Conservation (phyloP, 768 basidiomycete genomes). For the Calocybe indica region DNA sequence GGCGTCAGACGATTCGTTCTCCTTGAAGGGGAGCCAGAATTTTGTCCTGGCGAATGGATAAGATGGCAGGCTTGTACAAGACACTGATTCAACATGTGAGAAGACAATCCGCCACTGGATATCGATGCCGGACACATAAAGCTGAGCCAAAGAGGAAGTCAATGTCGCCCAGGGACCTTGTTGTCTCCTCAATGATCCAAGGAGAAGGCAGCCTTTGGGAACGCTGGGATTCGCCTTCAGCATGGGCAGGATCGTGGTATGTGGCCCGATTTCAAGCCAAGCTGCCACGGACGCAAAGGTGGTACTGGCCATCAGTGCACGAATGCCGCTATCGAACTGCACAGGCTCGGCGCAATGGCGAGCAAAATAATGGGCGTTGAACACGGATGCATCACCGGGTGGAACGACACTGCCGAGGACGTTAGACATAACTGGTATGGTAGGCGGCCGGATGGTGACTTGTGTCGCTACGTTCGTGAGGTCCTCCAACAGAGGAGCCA, state of each 20-base stretch:
- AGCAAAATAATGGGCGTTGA: constrained; percentile 47
- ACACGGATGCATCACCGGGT: constrained; percentile 44
- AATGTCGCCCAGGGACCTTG: constrained; percentile 40
- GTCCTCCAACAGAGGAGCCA: constrained; percentile 50
- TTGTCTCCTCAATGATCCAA: constrained; percentile 46
- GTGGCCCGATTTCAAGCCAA: constrained; percentile 69
- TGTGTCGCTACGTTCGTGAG: constrained; percentile 33
- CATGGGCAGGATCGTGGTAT: constrained; percentile 52
- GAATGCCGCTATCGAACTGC: constrained; percentile 45
- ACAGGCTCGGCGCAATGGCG: constrained; percentile 57
- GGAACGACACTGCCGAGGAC: constrained; percentile 47
- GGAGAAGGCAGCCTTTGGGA: constrained; percentile 25
- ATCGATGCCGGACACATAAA: constrained; percentile 36
- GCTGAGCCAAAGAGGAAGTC: constrained; percentile 34
- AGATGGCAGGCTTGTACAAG: constrained; percentile 48
- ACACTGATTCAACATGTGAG: constrained; percentile 30
- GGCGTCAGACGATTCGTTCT: constrained; percentile 9
- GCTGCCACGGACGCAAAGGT: constrained; percentile 26
- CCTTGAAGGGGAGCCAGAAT: constrained; percentile 52
- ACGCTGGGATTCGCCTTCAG: constrained; percentile 35
- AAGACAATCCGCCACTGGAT: constrained; percentile 57
- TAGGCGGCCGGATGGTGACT: constrained; percentile 38
- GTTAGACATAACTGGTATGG: constrained; percentile 58
- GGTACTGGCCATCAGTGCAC: constrained; percentile 25
- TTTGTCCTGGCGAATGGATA: constrained; percentile 55